Conservation (phyloP, 2,329 filamentous ascomycete species). For the Periconia sp. region DNA sequence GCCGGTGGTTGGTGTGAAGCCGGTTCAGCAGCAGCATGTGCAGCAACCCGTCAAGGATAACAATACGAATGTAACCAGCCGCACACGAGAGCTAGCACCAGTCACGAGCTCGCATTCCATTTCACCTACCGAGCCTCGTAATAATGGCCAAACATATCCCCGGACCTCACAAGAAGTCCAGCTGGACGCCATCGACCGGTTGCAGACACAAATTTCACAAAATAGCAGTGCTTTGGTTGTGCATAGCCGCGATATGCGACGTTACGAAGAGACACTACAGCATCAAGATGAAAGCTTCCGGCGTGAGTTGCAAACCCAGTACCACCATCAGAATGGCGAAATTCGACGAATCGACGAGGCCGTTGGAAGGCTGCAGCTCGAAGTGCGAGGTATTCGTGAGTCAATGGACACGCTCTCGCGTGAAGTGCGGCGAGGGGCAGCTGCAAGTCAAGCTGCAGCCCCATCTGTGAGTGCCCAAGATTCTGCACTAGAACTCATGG, state of each 20-base stretch:
- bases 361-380: constrained; percentile 43
- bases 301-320: constrained; percentile 36
- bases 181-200: constrained; percentile 46
- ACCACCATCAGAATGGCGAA: constrained; percentile 30
- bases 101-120: constrained; percentile 10
- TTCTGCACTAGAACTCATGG: constrained; percentile 49
- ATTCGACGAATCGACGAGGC: constrained; percentile 45
- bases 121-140: constrained; percentile 17
- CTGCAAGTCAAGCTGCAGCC: constrained; percentile 1
- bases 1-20: constrained; percentile 5
- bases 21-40: constrained; percentile 9
- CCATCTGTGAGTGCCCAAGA: constrained; percentile 28
- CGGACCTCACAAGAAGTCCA: constrained; percentile 30
- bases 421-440: constrained; percentile 20
- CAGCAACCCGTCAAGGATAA: constrained; percentile 17
- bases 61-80: constrained; percentile 14
- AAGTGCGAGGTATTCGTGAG: constrained; percentile 43
- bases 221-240: constrained; percentile 44
- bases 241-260: constrained; percentile 34
- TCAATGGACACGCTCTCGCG: constrained; percentile 37
- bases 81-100: constrained; percentile 17
- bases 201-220: constrained; percentile 53
- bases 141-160: constrained; percentile 34
- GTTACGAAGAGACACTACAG: constrained; percentile 27
- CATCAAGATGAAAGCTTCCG: constrained; percentile 42